Percentiles rank a stretch among this genome's conserved stretches.
phyloP scores from a whole-genome alignment of 2,329 filamentous ascomycete species.

The Mariannaea sp. region DNA sequence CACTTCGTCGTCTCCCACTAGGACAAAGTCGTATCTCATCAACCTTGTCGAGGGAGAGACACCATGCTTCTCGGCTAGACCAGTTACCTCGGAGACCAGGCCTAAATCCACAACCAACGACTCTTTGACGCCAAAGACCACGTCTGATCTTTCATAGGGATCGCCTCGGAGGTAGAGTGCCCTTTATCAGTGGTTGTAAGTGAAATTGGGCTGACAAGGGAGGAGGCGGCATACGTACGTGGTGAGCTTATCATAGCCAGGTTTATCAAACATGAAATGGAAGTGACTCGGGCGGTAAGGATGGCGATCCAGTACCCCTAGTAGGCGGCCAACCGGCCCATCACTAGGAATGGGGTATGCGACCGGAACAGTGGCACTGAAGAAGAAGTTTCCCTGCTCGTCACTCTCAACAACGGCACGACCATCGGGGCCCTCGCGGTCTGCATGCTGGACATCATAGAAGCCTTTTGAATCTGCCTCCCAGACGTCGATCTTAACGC shows the following conservation, averaged over 20 bases:
- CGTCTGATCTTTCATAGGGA: conserved; percentile 81
- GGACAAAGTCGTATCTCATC: conserved; percentile 20
- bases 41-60: conserved; percentile 5
- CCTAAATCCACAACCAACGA: conserved; percentile 70
- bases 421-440: conserved; percentile 49
- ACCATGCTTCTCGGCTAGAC: conserved; percentile 12
- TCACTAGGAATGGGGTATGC: conserved; percentile 85
- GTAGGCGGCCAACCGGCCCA: conserved; percentile 77
- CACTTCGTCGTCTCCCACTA: conserved; percentile 16
- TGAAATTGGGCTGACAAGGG: neutral
- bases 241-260: conserved; percentile 19
- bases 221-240: conserved; percentile 11
- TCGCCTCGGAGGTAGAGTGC: conserved; percentile 79
- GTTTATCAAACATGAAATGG: conserved; percentile 83
- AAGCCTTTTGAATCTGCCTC: conserved; percentile 75
- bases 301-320: conserved; percentile 69
- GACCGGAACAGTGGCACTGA: conserved; percentile 82
- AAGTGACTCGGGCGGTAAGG: conserved; percentile 78
- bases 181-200: conserved; percentile 46
- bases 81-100: conserved; percentile 13
- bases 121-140: conserved; percentile 86
- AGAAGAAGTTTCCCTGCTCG: conserved; percentile 62
- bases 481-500: conserved; percentile 76
- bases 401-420: conserved; percentile 39
- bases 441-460: conserved; percentile 76